Evolutionary conservation across 768 basidiomycete species (phyloP).

Genomic region (Cubamyces sp.): DNA sequence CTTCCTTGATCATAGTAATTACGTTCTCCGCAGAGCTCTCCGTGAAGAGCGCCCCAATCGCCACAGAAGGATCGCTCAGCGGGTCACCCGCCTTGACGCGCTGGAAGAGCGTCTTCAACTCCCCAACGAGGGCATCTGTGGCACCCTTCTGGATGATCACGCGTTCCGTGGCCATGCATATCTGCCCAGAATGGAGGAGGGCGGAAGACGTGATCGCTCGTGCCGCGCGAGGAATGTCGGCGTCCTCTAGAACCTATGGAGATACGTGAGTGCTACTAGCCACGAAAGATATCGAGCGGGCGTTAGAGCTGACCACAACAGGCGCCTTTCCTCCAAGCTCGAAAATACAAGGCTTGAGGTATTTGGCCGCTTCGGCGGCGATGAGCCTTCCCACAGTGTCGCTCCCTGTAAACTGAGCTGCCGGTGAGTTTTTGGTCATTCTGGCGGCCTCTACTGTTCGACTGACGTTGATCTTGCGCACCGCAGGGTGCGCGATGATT

Average conservation of each 20-base stretch:
- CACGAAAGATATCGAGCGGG: no score
- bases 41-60: slow-evolving; percentile 47
- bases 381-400: slow-evolving; percentile 56
- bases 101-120: slow-evolving; percentile 39
- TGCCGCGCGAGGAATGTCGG: slow-evolving; percentile 56
- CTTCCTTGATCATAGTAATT: slow-evolving; percentile 48
- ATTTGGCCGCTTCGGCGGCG: slow-evolving; percentile 56
- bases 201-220: slow-evolving; percentile 50
- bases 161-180: slow-evolving; percentile 64
- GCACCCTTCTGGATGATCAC: slow-evolving; percentile 53
- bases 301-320: slow-evolving; percentile 44
- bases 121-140: slow-evolving; percentile 40
- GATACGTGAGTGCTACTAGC: no score
- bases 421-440: neutral
- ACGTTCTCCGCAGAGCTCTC: slow-evolving; percentile 51
- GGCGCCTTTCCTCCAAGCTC: slow-evolving; percentile 63
- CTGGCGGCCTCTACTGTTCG: no score
- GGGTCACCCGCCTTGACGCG: slow-evolving; percentile 46
- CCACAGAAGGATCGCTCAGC: slow-evolving; percentile 32
- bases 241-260: slow-evolving; percentile 52
- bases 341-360: slow-evolving; percentile 57
- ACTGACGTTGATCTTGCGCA: slow-evolving; percentile 57
- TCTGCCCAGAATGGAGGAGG: slow-evolving; percentile 53
- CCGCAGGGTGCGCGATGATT: slow-evolving; percentile 57
- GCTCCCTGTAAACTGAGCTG: slow-evolving; percentile 56